Base-by-base conservation (phyloP, 805 yeast genomes). In the Cyberlindnera veronae region DNA sequence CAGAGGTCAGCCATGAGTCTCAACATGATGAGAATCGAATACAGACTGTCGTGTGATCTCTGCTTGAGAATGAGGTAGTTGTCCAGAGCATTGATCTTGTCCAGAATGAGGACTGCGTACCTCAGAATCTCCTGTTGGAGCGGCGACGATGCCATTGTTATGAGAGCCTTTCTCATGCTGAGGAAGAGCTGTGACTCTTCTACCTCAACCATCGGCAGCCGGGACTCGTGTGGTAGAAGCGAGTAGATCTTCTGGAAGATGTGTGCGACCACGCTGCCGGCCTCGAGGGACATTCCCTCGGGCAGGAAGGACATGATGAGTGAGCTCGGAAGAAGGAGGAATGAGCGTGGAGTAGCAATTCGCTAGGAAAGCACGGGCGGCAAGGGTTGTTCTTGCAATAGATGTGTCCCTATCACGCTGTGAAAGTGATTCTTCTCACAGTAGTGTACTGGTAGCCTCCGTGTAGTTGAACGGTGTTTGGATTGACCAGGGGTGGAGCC, bases 1-100 rank as follows among this genome's bases (percentile, higher is more conserved):
- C 62, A 45, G n/a, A 65, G 48, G 43, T 67, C 71, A 10, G 71
- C 62, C 16, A 74, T 43, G 20, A 75, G 55, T 36, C 69, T 55
- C 10, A 70, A 38, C 9, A 72, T 36, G 2, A 69, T 54, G 17
- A 65, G 48, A 2, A 69, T 47, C 0, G 77, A 67, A 11, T 59
- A 52, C 16, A 66, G 33, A 22, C 66, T 57, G 3, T 53, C 17
- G 4, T 42, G 38, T 17, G 39, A 45, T 24, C 68, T 49, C 31
- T 63, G 62, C 21, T 45, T 48, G 11, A 65, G 28, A 2, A 61
- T 45, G 7, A 50, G 39, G 26, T 50, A 49, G 29, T 48, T 47
- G 24, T 60, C 64, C n/a, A 34, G 35, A 29, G 54, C 44, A 43
- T 61, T 60, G 42, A 65, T 39, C 36, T 52, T 44, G 20, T 60